These are phyloP conservation scores for Aureobasidium mangrovei DNA, from an alignment of 2,329 filamentous ascomycete species.

Conservation along the genomic window DNA sequence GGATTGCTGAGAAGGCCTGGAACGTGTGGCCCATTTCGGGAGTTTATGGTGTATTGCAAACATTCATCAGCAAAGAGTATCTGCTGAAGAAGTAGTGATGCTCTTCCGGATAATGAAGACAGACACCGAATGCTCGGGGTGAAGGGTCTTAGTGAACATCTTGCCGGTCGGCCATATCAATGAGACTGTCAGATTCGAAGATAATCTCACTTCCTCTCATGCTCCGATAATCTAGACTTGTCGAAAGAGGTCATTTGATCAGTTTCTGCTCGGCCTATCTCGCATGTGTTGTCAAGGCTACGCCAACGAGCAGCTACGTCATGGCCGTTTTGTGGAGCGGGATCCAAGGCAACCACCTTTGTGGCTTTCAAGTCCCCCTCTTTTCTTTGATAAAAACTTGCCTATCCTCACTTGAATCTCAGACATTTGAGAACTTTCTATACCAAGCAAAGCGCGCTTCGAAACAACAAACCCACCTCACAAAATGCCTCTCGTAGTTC, in stretches of 20 bases:
- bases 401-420: neutral
- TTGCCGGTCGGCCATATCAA: no score
- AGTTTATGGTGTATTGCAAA: constrained; percentile 1
- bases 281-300: neutral
- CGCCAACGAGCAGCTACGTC: neutral
- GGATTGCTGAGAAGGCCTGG: neutral
- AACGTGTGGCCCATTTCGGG: constrained; percentile 2
- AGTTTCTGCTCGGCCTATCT: neutral
- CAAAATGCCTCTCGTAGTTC: constrained; percentile 44
- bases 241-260: constrained; percentile 1
- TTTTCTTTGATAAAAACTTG: neutral
- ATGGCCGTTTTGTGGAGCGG: constrained; percentile 9
- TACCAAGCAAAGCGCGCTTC: neutral
- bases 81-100: neutral
- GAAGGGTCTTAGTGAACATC: no score
- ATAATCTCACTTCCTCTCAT: no score
- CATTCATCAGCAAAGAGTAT: constrained; percentile 10
- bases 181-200: no score
- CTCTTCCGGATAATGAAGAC: neutral
- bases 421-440: neutral
- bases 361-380: constrained; percentile 1
- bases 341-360: constrained; percentile 13
- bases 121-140: no score
- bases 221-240: no score
- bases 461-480: neutral